These are phyloP conservation scores for Trypanosoma avium DNA, from an alignment of 208 protist species.

Conservation along the genomic window DNA sequence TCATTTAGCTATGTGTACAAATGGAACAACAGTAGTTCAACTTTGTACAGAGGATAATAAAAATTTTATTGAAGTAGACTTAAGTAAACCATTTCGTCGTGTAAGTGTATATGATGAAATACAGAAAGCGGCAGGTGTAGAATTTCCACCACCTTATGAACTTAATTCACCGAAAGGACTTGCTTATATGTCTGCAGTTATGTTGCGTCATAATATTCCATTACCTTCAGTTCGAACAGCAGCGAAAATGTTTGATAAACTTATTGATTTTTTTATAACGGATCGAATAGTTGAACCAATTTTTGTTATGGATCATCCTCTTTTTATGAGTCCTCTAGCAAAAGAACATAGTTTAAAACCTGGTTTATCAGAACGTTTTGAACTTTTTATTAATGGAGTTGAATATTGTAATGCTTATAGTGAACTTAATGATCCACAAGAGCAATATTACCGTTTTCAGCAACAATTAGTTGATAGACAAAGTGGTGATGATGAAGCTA, in stretches of 20 bases:
- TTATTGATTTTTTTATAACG: conserved; percentile 93
- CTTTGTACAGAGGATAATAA: conserved; percentile 32
- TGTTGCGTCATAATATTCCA: conserved; percentile 82
- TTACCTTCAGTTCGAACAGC: conserved; percentile 86
- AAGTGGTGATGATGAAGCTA: conserved; percentile 93
- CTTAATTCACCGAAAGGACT: conserved; percentile 74
- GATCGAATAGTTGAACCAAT: conserved; percentile 90
- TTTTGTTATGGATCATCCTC: conserved; percentile 95
- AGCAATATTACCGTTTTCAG: conserved; percentile 95
- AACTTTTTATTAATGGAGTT: conserved; percentile 93
- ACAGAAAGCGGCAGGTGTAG: conserved; percentile 63
- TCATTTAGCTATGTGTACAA: conserved; percentile 48
- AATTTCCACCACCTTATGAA: conserved; percentile 73
- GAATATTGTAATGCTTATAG: conserved; percentile 97
- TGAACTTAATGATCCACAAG: conserved; percentile 96
- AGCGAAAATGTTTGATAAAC: conserved; percentile 89
- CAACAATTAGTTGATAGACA: conserved; percentile 85
- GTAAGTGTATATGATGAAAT: conserved; percentile 90
- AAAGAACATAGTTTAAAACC: conserved; percentile 77
- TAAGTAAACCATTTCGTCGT: conserved; percentile 83
- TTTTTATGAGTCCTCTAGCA: conserved; percentile 92
- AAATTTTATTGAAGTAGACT: conserved; percentile 65
- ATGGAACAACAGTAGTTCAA: conserved; percentile 45
- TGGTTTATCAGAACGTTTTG: conserved; percentile 94
- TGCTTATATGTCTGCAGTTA: conserved; percentile 83